Evolutionary conservation across 768 basidiomycete genomes (phyloP).

Genomic region (Agaricus sinodeliciosus): DNA sequence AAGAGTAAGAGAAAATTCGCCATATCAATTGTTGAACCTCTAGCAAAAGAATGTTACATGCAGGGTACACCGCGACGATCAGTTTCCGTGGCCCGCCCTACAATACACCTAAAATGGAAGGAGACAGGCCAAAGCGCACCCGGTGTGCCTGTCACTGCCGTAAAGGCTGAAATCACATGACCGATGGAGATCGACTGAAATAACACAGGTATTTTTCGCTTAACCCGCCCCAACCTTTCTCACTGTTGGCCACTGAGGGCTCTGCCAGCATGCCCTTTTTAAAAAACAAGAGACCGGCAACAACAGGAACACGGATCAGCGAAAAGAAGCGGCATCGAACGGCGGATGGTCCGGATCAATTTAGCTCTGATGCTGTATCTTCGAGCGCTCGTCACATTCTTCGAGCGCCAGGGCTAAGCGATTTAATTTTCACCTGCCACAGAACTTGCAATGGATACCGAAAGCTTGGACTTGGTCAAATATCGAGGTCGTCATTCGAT

Average conservation of each 20-base stretch:
- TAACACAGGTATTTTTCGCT: background rate
- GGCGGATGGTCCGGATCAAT: background rate
- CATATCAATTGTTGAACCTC: too few species aligned
- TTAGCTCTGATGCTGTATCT: background rate
- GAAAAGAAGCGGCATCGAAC: background rate
- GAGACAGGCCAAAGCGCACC: too few species aligned
- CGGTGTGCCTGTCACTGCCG: too few species aligned
- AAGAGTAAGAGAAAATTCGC: too few species aligned
- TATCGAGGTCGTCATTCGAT: slow-evolving; percentile 57
- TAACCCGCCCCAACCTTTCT: background rate
- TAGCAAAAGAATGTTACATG: too few species aligned
- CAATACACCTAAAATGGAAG: too few species aligned
- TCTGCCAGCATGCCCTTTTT: too few species aligned
- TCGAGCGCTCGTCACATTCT: background rate
- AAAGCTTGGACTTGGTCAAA: slow-evolving; percentile 51
- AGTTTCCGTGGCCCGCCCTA: too few species aligned
- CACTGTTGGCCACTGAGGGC: background rate
- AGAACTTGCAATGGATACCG: slow-evolving; percentile 42
- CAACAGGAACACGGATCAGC: background rate
- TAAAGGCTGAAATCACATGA: too few species aligned
- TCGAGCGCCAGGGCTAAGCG: background rate
- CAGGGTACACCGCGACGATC: too few species aligned
- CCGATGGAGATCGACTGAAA: too few species aligned
- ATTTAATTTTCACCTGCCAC: background rate
- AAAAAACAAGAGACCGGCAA: background rate